Evolutionary conservation across 1,284 basidiomycete species (phyloP).

Genomic region (Fomitiporia mediterranea): DNA sequence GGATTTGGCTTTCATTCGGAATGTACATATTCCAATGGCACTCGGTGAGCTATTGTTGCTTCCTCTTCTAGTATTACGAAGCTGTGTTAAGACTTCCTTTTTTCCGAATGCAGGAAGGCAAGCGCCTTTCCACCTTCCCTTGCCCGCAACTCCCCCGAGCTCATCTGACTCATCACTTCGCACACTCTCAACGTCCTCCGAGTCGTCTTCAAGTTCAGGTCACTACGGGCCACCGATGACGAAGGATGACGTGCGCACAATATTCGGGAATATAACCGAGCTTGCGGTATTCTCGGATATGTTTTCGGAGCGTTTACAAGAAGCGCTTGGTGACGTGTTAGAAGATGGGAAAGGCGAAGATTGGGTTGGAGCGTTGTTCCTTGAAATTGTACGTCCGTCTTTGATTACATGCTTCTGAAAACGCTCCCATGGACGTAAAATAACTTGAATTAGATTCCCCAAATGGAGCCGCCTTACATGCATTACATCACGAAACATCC

Average conservation of each 20-base stretch:
- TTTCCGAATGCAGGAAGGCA: slow-evolving; percentile 41
- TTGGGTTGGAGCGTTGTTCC: slow-evolving; percentile 73
- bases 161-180: slow-evolving; percentile 41
- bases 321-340: slow-evolving; percentile 49
- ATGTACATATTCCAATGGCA: slow-evolving; percentile 79
- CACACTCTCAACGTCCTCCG: slow-evolving; percentile 52
- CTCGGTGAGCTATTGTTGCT: slow-evolving; percentile 44
- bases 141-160: slow-evolving; percentile 30
- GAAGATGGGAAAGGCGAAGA: slow-evolving; percentile 61
- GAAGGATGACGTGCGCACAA: slow-evolving; percentile 62
- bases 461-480: slow-evolving; percentile 75
- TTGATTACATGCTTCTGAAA: slow-evolving; percentile 9
- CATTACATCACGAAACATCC: slow-evolving; percentile 86
- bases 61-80: neutral
- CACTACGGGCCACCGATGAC: slow-evolving; percentile 55
- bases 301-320: slow-evolving; percentile 56
- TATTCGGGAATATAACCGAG: slow-evolving; percentile 79
- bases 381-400: slow-evolving; percentile 50
- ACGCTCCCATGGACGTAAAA: slow-evolving; percentile 11
- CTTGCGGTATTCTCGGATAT: slow-evolving; percentile 68
- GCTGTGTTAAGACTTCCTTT: neutral
- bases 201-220: slow-evolving; percentile 41
- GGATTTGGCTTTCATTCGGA: slow-evolving; percentile 80
- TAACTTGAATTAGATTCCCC: slow-evolving; percentile 57
- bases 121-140: slow-evolving; percentile 34